Evolutionary conservation across 768 basidiomycete genomes (phyloP).

Genomic region (Lactarius trivialis): DNA sequence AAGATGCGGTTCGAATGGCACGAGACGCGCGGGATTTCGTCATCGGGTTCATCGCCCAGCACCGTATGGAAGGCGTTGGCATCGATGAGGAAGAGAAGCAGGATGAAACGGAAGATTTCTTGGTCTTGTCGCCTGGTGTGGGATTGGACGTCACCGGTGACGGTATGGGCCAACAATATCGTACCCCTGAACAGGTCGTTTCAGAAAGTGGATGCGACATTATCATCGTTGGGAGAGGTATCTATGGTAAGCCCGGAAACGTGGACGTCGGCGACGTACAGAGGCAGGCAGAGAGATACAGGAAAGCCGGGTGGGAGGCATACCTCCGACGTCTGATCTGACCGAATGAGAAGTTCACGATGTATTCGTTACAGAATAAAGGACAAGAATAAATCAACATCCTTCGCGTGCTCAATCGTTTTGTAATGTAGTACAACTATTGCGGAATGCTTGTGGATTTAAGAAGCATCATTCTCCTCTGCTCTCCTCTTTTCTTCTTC

Average conservation of each 20-base stretch:
- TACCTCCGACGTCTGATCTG: slow-evolving; percentile 47
- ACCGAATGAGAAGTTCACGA: not conserved
- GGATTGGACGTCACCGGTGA: slow-evolving; percentile 64
- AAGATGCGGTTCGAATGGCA: slow-evolving; percentile 83
- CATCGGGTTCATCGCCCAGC: slow-evolving; percentile 92
- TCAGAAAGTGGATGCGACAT: slow-evolving; percentile 82
- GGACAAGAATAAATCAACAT: not conserved
- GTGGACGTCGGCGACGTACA: slow-evolving; percentile 44
- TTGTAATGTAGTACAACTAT: not conserved
- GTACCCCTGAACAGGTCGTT: slow-evolving; percentile 83
- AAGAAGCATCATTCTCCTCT: slow-evolving; percentile 2
- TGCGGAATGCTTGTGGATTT: not conserved
- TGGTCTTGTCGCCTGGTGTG: slow-evolving; percentile 90
- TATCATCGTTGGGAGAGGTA: slow-evolving; percentile 94
- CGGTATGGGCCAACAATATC: slow-evolving; percentile 53
- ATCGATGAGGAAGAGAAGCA: slow-evolving; percentile 24
- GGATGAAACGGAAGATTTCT: slow-evolving; percentile 57
- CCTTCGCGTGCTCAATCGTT: not conserved
- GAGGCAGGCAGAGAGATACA: slow-evolving; percentile 79
- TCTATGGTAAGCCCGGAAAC: slow-evolving; percentile 62
- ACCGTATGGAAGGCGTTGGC: slow-evolving; percentile 68
- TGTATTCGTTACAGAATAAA: not conserved
- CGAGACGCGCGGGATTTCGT: slow-evolving; percentile 78
- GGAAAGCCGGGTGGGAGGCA: slow-evolving; percentile 83
- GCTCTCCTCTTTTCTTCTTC: slow-evolving; percentile 33